Conservation (phyloP, 768 basidiomycete species). For the Tylopilus intermedius region DNA sequence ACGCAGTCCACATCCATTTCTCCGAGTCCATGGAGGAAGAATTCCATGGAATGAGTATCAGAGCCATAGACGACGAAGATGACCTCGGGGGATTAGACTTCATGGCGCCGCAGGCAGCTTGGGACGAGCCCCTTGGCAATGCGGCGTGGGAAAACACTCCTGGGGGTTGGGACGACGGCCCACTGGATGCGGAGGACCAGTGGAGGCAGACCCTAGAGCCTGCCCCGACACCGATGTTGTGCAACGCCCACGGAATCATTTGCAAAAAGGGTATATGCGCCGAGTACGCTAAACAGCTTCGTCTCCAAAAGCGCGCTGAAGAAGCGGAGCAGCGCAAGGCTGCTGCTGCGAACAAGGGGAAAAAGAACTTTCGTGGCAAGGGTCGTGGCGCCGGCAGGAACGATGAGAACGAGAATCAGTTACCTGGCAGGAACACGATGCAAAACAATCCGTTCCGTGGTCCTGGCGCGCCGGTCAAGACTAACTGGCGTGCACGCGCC, state of each 20-base stretch:
- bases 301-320: conserved; percentile 14
- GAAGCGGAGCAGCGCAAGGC: conserved; percentile 18
- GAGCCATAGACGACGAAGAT: conserved; percentile 7
- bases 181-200: conserved; percentile 20
- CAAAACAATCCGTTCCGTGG: conserved; percentile 24
- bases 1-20: conserved; percentile 18
- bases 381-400: conserved; percentile 8
- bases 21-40: conserved; percentile 28
- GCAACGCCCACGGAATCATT: conserved; percentile 30
- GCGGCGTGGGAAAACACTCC: conserved; percentile 4
- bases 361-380: conserved; percentile 18
- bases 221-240: conserved; percentile 14
- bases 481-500: conserved; percentile 28
- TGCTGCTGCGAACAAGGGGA: conserved; percentile 14
- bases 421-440: background rate
- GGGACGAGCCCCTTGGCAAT: conserved; percentile 5
- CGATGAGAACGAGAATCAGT: background rate
- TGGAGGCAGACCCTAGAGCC: conserved; percentile 16
- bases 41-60: conserved; percentile 24
- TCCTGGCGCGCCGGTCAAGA: conserved; percentile 28
- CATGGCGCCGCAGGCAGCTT: conserved; percentile 19
- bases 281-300: conserved; percentile 29
- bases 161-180: conserved; percentile 13
- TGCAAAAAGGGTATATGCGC: conserved; percentile 36
- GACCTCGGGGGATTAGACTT: conserved; percentile 20